Conservation (phyloP, 2,329 filamentous ascomycete genomes). For the Penicillium sp. region DNA sequence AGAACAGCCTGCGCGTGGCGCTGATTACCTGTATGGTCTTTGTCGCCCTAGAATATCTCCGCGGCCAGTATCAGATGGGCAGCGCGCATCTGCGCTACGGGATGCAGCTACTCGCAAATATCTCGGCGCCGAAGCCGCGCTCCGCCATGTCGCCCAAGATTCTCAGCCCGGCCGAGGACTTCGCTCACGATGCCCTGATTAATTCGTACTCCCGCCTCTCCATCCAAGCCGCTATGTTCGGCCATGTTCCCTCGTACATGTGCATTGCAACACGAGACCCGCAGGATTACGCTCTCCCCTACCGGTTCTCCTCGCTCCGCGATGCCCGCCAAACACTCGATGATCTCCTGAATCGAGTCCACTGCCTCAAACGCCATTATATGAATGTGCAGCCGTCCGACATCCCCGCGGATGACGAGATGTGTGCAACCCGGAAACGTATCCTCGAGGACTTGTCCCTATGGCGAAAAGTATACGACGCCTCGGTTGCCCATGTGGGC, state of each 20-base stretch:
- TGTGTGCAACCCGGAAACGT: slow-evolving; percentile 3
- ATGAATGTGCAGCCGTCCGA: not conserved
- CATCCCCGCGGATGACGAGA: not conserved
- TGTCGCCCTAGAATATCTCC: slow-evolving; percentile 42
- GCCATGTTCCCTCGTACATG: slow-evolving; percentile 19
- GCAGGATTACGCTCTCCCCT: slow-evolving; percentile 7
- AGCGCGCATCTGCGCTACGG: slow-evolving; percentile 34
- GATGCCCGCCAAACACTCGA: slow-evolving; percentile 25
- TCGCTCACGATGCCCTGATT: slow-evolving; percentile 20
- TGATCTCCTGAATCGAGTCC: slow-evolving; percentile 17
- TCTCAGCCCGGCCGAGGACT: slow-evolving; percentile 14
- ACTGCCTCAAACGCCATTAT: slow-evolving; percentile 15
- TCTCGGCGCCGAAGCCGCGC: slow-evolving; percentile 3
- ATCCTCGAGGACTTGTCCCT: slow-evolving; percentile 14
- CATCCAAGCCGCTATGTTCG: slow-evolving; percentile 30
- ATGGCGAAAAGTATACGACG: slow-evolving; percentile 26
- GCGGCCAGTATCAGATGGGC: slow-evolving; percentile 29
- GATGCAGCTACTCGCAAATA: slow-evolving; percentile 27
- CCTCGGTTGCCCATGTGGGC: slow-evolving; percentile 6
- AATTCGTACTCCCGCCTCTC: slow-evolving; percentile 29
- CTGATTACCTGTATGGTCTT: slow-evolving; percentile 47
- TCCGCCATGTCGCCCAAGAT: slow-evolving; percentile 13
- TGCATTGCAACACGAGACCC: slow-evolving; percentile 13
- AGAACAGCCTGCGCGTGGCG: slow-evolving; percentile 33
- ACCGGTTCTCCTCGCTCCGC: slow-evolving; percentile 11